phyloP scores from a whole-genome alignment of 768 basidiomycete species.

The Clavaria fumosa region DNA sequence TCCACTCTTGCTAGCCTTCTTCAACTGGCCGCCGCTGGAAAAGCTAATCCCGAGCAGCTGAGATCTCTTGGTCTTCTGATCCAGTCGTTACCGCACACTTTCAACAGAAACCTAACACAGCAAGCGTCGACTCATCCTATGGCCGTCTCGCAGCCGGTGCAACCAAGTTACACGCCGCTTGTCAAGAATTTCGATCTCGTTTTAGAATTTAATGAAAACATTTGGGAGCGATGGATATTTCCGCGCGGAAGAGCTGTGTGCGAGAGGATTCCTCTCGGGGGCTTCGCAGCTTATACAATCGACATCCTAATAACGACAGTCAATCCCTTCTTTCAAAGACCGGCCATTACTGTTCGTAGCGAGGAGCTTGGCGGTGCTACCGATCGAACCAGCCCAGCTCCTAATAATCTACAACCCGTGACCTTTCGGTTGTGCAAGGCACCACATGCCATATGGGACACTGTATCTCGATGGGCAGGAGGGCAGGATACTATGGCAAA shows the following conservation, averaged over 20 bases:
- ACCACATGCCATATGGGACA: slow-evolving; percentile 38
- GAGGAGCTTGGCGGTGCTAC: slow-evolving; percentile 4
- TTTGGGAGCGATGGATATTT: slow-evolving; percentile 50
- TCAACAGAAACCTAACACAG: neutral
- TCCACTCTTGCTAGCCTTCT: slow-evolving; percentile 54
- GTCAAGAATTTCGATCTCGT: slow-evolving; percentile 57
- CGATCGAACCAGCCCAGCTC: slow-evolving; percentile 5
- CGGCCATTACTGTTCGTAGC: slow-evolving; percentile 8
- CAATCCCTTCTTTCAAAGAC: slow-evolving; percentile 27
- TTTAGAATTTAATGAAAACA: slow-evolving; percentile 50
- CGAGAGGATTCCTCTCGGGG: slow-evolving; percentile 23
- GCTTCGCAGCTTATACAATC: slow-evolving; percentile 10
- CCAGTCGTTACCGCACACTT: slow-evolving; percentile 34
- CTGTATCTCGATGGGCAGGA: slow-evolving; percentile 46
- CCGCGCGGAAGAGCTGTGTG: slow-evolving; percentile 43
- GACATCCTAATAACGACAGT: slow-evolving; percentile 29
- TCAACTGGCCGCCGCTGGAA: slow-evolving; percentile 45
- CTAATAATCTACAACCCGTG: slow-evolving; percentile 20
- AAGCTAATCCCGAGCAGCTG: slow-evolving; percentile 47
- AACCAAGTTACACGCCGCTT: slow-evolving; percentile 12
- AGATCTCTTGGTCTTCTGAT: slow-evolving; percentile 61
- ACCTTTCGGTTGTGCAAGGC: slow-evolving; percentile 35
- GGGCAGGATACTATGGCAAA: slow-evolving; percentile 34
- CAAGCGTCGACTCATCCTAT: neutral
- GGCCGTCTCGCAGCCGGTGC: neutral